Evolutionary conservation across 306 rosid genomes (phyloP).

Genomic region (Ziziphus jujuba): DNA sequence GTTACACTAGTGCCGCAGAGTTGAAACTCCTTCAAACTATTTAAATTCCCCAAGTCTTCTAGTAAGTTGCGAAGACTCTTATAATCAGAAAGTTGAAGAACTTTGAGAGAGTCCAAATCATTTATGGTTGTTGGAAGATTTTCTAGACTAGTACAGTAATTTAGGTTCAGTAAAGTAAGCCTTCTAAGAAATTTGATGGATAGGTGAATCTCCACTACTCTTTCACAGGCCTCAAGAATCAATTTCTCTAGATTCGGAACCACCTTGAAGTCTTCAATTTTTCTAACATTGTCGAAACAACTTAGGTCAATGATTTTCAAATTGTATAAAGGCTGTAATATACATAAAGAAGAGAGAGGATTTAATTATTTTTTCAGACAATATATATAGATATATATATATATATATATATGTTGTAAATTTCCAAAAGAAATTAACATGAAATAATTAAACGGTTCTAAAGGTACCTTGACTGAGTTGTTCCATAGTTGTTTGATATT

Average conservation of each 20-base stretch:
- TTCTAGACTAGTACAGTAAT: slow-evolving; percentile 3
- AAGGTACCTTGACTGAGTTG: neutral
- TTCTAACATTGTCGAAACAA: neutral
- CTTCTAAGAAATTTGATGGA: slow-evolving; percentile 5
- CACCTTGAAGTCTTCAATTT: neutral
- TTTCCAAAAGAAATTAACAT: neutral
- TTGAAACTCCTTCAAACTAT: too few species aligned
- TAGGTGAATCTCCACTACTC: neutral
- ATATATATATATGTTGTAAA: neutral
- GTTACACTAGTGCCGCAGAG: too few species aligned
- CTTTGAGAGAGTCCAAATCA: too few species aligned
- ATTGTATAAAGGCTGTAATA: slow-evolving; percentile 2
- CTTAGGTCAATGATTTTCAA: slow-evolving; percentile 1
- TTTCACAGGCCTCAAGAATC: neutral
- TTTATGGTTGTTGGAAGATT: neutral
- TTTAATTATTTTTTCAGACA: neutral
- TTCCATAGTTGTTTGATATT: neutral
- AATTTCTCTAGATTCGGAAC: slow-evolving; percentile 17
- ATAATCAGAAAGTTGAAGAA: too few species aligned
- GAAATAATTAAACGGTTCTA: too few species aligned
- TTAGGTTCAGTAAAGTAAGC: slow-evolving; percentile 7
- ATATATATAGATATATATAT: neutral
- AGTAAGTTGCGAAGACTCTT: too few species aligned
- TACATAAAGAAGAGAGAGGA: neutral
- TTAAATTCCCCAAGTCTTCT: too few species aligned